phyloP scores from a whole-genome alignment of 148 eudicot genomes.

The Limonium bicolor region DNA sequence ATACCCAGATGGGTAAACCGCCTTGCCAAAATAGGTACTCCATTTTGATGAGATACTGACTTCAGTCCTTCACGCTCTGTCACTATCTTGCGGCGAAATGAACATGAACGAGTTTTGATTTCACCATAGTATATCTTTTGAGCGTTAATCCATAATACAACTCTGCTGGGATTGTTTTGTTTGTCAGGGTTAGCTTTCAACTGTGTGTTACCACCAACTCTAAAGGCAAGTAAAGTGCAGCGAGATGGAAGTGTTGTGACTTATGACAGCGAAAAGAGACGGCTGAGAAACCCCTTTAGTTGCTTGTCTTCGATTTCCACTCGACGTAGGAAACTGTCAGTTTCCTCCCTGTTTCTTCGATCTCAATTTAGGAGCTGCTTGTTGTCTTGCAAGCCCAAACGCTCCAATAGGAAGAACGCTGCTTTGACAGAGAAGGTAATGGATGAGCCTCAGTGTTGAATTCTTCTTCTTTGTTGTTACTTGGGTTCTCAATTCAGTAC shows the following conservation, averaged over 20 bases:
- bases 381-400: conserved; percentile 41
- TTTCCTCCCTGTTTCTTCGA: conserved; percentile 60
- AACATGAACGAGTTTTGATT: not conserved
- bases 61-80: not conserved
- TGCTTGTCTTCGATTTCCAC: conserved; percentile 67
- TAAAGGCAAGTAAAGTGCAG: conserved; percentile 40
- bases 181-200: conserved; percentile 56
- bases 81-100: not conserved
- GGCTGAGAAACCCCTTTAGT: conserved; percentile 45
- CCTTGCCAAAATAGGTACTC: conserved; percentile 62
- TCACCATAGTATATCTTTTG: not conserved
- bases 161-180: not conserved
- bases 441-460: not conserved
- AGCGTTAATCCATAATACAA: not conserved
- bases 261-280: conserved; percentile 41
- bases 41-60: not conserved
- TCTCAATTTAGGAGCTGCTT: conserved; percentile 67
- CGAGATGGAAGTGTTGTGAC: conserved; percentile 35
- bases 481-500: not conserved
- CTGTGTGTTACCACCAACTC: conserved; percentile 65
- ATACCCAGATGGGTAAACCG: conserved; percentile 92
- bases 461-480: not conserved
- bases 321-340: conserved; percentile 58
- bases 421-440: conserved; percentile 25
- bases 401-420: conserved; percentile 25